Base-by-base conservation (phyloP, 441 rosid species). In the Viola pubescens region DNA sequence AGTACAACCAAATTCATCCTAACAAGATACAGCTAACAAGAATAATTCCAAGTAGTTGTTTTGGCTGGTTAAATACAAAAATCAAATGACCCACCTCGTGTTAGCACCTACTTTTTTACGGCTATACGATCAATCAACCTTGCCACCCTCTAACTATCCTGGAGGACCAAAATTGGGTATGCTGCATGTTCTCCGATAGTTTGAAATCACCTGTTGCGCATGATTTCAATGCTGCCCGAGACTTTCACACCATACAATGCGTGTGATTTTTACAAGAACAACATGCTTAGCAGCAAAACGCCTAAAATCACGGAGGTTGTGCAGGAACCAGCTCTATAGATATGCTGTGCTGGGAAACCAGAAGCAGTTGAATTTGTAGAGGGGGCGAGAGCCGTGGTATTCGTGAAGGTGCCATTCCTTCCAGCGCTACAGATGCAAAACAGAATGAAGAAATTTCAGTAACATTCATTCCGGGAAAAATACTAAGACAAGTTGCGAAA, bases 361-460 rank as follows among this genome's bases (percentile, higher is more conserved):
- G 95, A 86, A 53, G 67, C 77, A 3, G 95, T 76, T 4, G 95
- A 75, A 69, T 90, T 86, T 14, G 94, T 74, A 0, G 96, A 92
- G 16, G 98, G 96, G 4, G 91, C 97, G 49, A 83, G 71, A 1
- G 86, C 75, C 40, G 87, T 79, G 58, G 74, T 73, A 47, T 88
- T 90, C 50, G 78, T 75, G 37, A 74, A 59, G 58, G 96, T 88
- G 68, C 79, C 79, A 61, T 88, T 88, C 80, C 82, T 80, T 63
- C 91, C 85, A 12, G 63, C 65, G 66, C 98, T 89, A 59, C 81
- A 81, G 7, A 50, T 3, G 58, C 41, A 56, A 67, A 64, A 26
- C 61, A 58, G 3, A 8, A 57, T 46, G 11, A 11, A 34, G 41
- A 56, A 47, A 48, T 39, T 45, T 76, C 50, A 78, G 61, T 43